Evolutionary conservation across 805 yeast genomes (phyloP).

Genomic region (Saccharomycopsis olivae): DNA sequence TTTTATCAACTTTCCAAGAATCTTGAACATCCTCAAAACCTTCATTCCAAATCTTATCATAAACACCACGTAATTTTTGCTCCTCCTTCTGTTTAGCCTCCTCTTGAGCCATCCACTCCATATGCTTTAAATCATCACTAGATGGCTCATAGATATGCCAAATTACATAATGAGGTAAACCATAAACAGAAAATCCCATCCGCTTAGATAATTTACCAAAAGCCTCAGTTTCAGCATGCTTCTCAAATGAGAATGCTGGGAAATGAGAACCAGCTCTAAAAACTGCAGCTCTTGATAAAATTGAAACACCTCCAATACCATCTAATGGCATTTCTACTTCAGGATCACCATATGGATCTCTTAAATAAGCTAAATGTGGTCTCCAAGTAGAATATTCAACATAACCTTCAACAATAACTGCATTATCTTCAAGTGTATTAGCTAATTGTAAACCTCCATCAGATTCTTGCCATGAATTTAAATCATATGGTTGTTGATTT

Average conservation of each 20-base stretch:
- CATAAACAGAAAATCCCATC: conserved; percentile 81
- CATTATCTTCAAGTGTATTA: conserved; percentile 74
- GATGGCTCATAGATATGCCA: conserved; percentile 98
- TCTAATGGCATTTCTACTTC: conserved; percentile 88
- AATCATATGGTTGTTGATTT: conserved; percentile 74
- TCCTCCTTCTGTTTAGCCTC: conserved; percentile 57
- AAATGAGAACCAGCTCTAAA: conserved; percentile 85
- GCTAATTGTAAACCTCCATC: conserved; percentile 78
- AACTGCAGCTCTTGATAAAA: conserved; percentile 76
- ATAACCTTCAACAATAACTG: conserved; percentile 94
- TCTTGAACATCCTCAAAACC: conserved; percentile 71
- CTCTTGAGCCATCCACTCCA: conserved; percentile 85
- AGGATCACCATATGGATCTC: conserved; percentile 93
- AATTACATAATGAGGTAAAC: conserved; percentile 88
- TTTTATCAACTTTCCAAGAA: conserved; percentile 65
- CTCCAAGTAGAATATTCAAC: conserved; percentile 98
- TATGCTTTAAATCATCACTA: conserved; percentile 75
- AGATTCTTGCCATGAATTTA: conserved; percentile 79
- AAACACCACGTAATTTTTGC: conserved; percentile 50
- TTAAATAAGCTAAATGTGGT: conserved; percentile 87
- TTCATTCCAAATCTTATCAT: conserved; percentile 60
- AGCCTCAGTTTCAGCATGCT: conserved; percentile 97
- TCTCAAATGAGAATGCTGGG: conserved; percentile 93
- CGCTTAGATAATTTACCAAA: conserved; percentile 82
- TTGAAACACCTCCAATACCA: conserved; percentile 97